Base-by-base conservation (phyloP, 1,284 basidiomycete genomes). In the Xanthoconium separans region DNA sequence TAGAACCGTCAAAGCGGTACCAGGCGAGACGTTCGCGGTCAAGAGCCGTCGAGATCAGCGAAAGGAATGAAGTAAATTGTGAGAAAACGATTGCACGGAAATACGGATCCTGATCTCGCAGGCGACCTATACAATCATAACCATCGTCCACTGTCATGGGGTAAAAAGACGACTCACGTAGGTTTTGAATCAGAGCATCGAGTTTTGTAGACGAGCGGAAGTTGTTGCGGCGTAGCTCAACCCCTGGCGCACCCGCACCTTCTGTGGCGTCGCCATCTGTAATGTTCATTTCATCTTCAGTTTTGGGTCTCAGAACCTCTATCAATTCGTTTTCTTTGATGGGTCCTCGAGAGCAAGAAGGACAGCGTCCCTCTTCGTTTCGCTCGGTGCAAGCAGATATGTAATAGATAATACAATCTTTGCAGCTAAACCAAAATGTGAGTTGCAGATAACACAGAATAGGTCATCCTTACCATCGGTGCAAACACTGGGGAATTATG, bases 1-100 rank as follows among this genome's bases (percentile, higher is more conserved):
- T 96, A 0, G 90, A 84, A 2, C 96, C 96, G 69, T 99, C 96
- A 57, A 98, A 91, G n/a, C 94, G 83, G 61, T 86, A 85, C 72
- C 85, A 91, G 31, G 82, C 74, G 59, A 94, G 81, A 3, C 77
- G 76, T 64, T 93, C 90, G 42, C 90, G 84, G 41, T 87, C 80
- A 56, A 98, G 75, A 0, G 84, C 88, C 2, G 78, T 74, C 62
- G 93, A 87, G 55, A 97, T 93, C 12, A 95, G 76, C 64, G 89
- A 91, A 65, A 94, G 74, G 70, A 93, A 94, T 20, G 83, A 86
- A 0, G 87, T 90, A 58, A 90, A 90, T 63, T 96, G 93, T 2
- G 91, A 94, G 69, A 95, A 95, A 2, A 96, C 88, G 31, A 96
- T 85, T 2, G 89, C 91, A 54, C 92, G 85, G 70, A 93, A 91